Percentiles rank a stretch among this genome's conserved stretches.
These are phyloP conservation scores for Coemansia sp. DNA, from an alignment of 192 early-diverging fungal genomes.

Conservation along the genomic window DNA sequence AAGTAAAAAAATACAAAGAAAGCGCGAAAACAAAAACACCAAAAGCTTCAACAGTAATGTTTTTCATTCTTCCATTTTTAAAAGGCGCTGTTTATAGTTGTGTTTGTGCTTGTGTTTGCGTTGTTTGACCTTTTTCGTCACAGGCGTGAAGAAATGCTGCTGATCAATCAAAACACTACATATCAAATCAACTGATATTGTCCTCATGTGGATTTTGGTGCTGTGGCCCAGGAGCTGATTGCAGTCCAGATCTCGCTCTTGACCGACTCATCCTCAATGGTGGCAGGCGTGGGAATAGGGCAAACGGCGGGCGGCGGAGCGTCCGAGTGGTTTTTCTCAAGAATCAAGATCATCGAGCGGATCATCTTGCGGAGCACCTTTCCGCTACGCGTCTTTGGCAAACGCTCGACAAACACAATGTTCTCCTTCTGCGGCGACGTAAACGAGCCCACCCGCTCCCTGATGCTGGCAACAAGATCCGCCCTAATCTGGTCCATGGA, in stretches of 20 bases:
- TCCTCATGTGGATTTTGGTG: background rate
- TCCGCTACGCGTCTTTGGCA: conserved; percentile 86
- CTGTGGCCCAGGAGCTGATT: conserved; percentile 1
- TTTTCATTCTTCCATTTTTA: background rate
- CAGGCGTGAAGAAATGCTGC: background rate
- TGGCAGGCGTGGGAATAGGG: conserved; percentile 64
- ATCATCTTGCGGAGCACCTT: conserved; percentile 81
- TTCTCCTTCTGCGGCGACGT: conserved; percentile 71
- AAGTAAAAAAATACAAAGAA: conserved; percentile 3
- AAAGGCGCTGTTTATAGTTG: no score
- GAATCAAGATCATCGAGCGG: conserved; percentile 65
- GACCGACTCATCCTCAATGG: conserved; percentile 74
- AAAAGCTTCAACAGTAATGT: conserved; percentile 6
- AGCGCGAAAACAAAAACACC: conserved; percentile 1
- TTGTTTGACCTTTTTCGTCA: background rate
- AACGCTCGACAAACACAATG: conserved; percentile 61
- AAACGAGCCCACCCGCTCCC: conserved; percentile 75
- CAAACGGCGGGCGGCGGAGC: conserved; percentile 51
- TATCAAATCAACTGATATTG: background rate
- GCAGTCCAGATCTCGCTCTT: conserved; percentile 53
- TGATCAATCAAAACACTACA: background rate
- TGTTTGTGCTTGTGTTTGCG: no score
- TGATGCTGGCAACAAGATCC: conserved; percentile 63
- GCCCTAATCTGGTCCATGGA: conserved; percentile 19
- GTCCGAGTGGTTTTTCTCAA: conserved; percentile 9